Evolutionary conservation across 768 basidiomycete species (phyloP).

Genomic region (Mycena indigotica): DNA sequence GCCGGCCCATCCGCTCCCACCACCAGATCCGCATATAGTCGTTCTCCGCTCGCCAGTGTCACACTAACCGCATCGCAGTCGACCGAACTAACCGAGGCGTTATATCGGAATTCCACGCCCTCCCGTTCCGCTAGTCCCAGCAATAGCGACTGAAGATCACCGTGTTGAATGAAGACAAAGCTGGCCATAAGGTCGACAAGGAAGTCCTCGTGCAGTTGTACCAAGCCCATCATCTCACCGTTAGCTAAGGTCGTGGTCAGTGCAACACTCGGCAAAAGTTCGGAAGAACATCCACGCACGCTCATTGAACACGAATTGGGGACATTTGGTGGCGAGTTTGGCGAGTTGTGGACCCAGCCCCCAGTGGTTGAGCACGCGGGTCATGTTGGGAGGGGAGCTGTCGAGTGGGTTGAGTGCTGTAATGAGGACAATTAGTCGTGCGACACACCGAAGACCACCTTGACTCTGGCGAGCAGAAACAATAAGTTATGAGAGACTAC

Average conservation of each 20-base stretch:
- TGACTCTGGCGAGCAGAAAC: conserved; percentile 31
- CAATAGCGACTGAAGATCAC: conserved; percentile 51
- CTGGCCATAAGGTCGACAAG: conserved; percentile 41
- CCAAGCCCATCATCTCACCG: conserved; percentile 37
- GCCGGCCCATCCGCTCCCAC: conserved; percentile 62
- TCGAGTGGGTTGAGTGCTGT: neutral
- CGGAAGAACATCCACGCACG: conserved; percentile 19
- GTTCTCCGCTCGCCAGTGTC: conserved; percentile 44
- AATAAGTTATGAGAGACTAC: neutral
- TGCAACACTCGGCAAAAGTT: neutral
- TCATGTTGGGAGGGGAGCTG: conserved; percentile 58
- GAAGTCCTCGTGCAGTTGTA: conserved; percentile 51
- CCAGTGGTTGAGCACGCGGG: conserved; percentile 58
- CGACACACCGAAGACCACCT: conserved; percentile 44
- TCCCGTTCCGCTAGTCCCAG: conserved; percentile 46
- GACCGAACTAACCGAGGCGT: conserved; percentile 37
- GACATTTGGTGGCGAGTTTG: conserved; percentile 38
- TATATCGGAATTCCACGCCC: conserved; percentile 50
- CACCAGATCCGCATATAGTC: conserved; percentile 51
- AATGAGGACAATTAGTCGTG: neutral
- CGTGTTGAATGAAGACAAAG: conserved; percentile 48
- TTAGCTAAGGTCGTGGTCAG: neutral
- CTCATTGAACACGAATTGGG: conserved; percentile 32
- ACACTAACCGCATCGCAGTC: conserved; percentile 37
- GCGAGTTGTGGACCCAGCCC: conserved; percentile 48